Base-by-base conservation (phyloP, 106 monocot genomes). In the Posidonia australis region DNA sequence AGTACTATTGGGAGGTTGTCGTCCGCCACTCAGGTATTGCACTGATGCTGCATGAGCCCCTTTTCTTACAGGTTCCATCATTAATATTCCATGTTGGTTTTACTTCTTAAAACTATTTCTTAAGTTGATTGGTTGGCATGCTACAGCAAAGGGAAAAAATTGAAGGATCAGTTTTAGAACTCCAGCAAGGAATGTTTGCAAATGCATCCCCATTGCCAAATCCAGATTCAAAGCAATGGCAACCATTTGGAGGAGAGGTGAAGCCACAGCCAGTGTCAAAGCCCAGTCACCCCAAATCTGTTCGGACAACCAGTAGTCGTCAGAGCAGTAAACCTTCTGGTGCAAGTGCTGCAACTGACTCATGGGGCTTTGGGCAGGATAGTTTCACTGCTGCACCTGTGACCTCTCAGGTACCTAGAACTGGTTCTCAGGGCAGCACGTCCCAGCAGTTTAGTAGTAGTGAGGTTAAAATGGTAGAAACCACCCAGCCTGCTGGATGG, bases 401-500 rank as follows among this genome's bases (percentile, higher is more conserved):
- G 9, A 54, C 17, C 20, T 27, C 53, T 2, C 60, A 62, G 36
- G 31, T 48, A 23, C 58, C 82, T 19, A 75, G 49, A 45, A 58
- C 44, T 36, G 18, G 70, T 16, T 44, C 13, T 62, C 48, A 66
- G 32, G 78, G 77, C 7, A 79, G 58, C 26, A 67, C 63, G 46
- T 87, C 84, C 12, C 81, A 70, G 49, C 51, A 66, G 13, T 70
- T 74, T 42, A 51, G 36, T 13, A 14, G 30, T n/a, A 54, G 24
- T 32, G 69, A 72, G 51, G 56, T 22, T 14, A 74, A 78, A 71
- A 87, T 78, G 70, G 71, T 63, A 5, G 76, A 71, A 29, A 53
- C 63, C 26, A 74, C 56, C 46, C 77, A 96, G 54, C 90, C 96
- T 10, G 77, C 84, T 51, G 93, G 93, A 23, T 93, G 93, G 93